phyloP scores from a whole-genome alignment of 177 flowering plant genomes.

The Telopea speciosissima region DNA sequence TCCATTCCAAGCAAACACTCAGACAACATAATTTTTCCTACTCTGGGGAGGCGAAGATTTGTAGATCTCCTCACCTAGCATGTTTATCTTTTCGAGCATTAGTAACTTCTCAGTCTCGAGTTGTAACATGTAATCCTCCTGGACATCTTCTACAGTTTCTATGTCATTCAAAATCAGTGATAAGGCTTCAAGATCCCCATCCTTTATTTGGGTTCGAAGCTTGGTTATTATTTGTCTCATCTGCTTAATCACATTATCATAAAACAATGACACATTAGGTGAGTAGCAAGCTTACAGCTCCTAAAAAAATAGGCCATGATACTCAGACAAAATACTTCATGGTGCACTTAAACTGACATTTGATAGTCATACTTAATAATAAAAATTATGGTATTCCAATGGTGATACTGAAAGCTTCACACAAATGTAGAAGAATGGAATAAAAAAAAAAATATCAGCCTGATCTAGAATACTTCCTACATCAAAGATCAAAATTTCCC shows the following conservation, averaged over 20 bases:
- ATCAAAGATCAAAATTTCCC: background rate
- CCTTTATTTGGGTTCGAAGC: constrained; percentile 45
- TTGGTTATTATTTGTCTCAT: constrained; percentile 51
- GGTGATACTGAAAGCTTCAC: background rate
- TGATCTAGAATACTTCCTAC: background rate
- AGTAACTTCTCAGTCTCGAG: constrained; percentile 77
- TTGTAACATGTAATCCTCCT: constrained; percentile 65
- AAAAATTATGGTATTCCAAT: background rate
- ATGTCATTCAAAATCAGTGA: constrained; percentile 51
- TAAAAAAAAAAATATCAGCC: background rate
- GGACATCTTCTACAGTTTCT: constrained; percentile 53
- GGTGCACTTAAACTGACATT: background rate
- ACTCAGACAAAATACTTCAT: background rate
- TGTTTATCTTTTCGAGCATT: constrained; percentile 65
- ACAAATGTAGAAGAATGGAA: background rate
- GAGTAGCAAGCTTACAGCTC: background rate
- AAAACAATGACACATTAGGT: background rate
- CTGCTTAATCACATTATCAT: constrained; percentile 28
- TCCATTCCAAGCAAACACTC: background rate
- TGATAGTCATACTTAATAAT: background rate
- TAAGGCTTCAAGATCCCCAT: constrained; percentile 55
- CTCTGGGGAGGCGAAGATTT: constrained; percentile 34
- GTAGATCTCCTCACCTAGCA: constrained; percentile 67
- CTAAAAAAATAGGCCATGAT: background rate
- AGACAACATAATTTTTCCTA: constrained; percentile 22